Percentiles rank a stretch among this genome's conserved stretches.
Conservation (phyloP, 1,284 basidiomycete genomes). For the Apiotrichum montevideense region DNA sequence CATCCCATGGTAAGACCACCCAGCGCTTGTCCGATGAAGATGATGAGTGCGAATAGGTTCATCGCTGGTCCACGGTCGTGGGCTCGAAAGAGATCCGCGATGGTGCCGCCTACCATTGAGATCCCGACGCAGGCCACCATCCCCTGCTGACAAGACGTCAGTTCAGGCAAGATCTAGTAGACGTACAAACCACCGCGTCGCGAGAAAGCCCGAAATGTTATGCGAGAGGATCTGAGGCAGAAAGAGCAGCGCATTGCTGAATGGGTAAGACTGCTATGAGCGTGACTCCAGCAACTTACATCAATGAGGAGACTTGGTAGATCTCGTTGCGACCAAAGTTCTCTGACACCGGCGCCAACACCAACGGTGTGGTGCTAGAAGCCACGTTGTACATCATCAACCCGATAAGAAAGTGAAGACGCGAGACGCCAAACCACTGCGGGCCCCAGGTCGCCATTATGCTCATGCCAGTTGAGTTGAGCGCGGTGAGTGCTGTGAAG, state of each 20-base stretch:
- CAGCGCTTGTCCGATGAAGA: conserved; percentile 38
- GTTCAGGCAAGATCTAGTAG: not conserved
- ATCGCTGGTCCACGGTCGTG: conserved; percentile 45
- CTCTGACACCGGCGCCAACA: conserved; percentile 43
- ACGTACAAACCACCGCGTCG: conserved; percentile 32
- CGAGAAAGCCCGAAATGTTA: conserved; percentile 35
- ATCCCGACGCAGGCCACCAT: conserved; percentile 32
- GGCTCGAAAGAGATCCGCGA: conserved; percentile 44
- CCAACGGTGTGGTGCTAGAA: conserved; percentile 35
- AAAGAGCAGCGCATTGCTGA: conserved; percentile 34
- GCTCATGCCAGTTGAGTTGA: conserved; percentile 25
- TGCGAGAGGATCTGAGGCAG: conserved; percentile 38
- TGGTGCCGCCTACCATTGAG: conserved; percentile 42
- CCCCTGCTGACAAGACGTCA: conserved; percentile 24
- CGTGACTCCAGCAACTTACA: conserved; percentile 20
- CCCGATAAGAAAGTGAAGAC: conserved; percentile 22
- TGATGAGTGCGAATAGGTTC: conserved; percentile 44
- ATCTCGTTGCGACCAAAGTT: conserved; percentile 36
- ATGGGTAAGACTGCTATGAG: not conserved
- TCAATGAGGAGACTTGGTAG: conserved; percentile 34
- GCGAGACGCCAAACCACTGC: conserved; percentile 24
- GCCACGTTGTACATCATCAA: conserved; percentile 30
- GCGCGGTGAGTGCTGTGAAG: conserved; percentile 26
- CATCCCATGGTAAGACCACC: conserved; percentile 20
- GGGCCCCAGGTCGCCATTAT: conserved; percentile 28